Conservation (phyloP, 176 grass and related monocot species). For the Cenchrus americanus region DNA sequence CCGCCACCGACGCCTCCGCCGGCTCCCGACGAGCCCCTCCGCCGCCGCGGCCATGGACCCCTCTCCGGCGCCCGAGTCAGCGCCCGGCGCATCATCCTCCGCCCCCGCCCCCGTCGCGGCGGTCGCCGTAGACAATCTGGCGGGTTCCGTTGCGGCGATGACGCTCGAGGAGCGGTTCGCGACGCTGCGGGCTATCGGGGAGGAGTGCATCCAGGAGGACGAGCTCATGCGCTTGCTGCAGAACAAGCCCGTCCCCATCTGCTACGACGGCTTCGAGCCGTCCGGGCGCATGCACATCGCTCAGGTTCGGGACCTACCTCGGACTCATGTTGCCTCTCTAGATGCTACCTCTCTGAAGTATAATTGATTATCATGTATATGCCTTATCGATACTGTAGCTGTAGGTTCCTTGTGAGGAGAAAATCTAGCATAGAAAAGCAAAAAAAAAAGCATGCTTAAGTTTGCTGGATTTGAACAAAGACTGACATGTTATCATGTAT, state of each 20-base stretch:
- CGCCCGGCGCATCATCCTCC: background rate
- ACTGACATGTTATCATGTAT: constrained; percentile 12
- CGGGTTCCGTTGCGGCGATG: constrained; percentile 32
- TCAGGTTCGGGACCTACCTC: constrained; percentile 39
- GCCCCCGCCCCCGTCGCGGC: background rate
- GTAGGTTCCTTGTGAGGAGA: background rate
- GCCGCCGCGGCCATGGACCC: constrained; percentile 32
- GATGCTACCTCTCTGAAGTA: background rate
- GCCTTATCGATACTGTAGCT: background rate
- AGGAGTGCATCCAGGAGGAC: constrained; percentile 89
- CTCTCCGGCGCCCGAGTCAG: background rate
- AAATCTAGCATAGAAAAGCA: background rate
- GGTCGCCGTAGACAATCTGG: background rate
- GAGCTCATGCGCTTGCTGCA: constrained; percentile 58
- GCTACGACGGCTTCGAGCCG: constrained; percentile 86
- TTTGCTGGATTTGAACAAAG: background rate
- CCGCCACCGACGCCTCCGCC: background rate
- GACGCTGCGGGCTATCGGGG: constrained; percentile 66
- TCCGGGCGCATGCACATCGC: constrained; percentile 87
- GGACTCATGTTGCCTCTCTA: background rate
- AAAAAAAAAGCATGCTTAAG: background rate
- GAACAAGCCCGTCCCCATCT: constrained; percentile 68
- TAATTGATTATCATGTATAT: background rate
- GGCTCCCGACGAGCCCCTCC: background rate
- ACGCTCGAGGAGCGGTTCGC: constrained; percentile 62